A percentile compares a stretch with the other conserved stretches of the same genome.
phyloP scores from a whole-genome alignment of 2,329 filamentous ascomycete species.

The Ophiostoma australiae region DNA sequence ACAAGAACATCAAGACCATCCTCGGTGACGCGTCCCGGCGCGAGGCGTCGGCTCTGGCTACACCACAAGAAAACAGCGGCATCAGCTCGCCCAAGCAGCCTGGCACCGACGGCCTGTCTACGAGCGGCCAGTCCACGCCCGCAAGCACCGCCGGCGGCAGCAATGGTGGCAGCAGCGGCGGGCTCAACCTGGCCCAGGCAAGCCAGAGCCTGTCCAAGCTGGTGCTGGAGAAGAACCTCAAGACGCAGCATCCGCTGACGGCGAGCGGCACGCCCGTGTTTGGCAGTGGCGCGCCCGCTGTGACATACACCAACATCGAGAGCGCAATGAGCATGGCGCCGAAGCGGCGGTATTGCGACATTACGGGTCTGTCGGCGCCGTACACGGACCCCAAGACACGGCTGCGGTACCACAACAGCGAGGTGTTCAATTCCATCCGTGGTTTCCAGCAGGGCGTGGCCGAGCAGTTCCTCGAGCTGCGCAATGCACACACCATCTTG shows the following conservation, averaged over 20 bases:
- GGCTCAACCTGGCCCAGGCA: constrained; percentile 78
- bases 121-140: constrained; percentile 55
- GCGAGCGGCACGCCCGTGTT: constrained; percentile 15
- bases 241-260: constrained; percentile 30
- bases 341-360: constrained; percentile 87
- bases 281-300: constrained; percentile 32
- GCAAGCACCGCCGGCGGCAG: constrained; percentile 45
- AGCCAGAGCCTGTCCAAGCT: constrained; percentile 80
- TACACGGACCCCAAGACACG: constrained; percentile 95
- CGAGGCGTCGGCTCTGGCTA: constrained; percentile 83
- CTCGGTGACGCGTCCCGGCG: constrained; percentile 81
- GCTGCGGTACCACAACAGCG: constrained; percentile 85
- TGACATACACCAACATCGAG: constrained; percentile 92
- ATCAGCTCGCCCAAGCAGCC: constrained; percentile 58
- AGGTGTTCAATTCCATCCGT: constrained; percentile 81
- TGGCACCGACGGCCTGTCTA: constrained; percentile 44
- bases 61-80: constrained; percentile 68
- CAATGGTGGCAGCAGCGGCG: constrained; percentile 33
- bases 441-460: constrained; percentile 73
- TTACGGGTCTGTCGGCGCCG: constrained; percentile 85
- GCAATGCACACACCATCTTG: constrained; percentile 86
- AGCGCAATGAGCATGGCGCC: constrained; percentile 83
- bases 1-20: constrained; percentile 98
- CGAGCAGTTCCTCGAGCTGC: constrained; percentile 82
- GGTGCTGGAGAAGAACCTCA: constrained; percentile 76